Conservation (phyloP, 2,329 filamentous ascomycete genomes). For the Fusarium bulbicola region DNA sequence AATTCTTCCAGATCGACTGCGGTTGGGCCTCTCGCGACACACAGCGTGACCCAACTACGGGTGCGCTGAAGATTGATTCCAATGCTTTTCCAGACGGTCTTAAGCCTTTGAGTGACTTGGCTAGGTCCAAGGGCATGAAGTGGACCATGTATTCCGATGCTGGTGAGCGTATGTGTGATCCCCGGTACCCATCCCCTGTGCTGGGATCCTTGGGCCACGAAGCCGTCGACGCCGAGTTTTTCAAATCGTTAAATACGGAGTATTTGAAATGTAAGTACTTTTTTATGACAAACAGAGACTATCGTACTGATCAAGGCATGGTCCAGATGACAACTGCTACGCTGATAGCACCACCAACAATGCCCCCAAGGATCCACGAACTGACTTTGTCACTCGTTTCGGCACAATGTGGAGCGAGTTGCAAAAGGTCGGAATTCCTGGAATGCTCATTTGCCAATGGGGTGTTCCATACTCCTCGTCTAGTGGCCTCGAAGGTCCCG, state of each 20-base stretch:
- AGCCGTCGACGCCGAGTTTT: background rate
- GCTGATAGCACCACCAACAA: background rate
- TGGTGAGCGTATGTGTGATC: background rate
- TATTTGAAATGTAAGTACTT: background rate
- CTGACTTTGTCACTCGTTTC: background rate
- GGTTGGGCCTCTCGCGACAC: background rate
- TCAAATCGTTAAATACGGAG: background rate
- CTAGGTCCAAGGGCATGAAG: background rate
- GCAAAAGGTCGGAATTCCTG: background rate
- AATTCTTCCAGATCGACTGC: background rate
- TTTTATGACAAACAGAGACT: fast-evolving
- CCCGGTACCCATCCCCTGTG: background rate
- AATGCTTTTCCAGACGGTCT: background rate
- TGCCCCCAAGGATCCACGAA: background rate
- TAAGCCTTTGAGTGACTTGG: background rate
- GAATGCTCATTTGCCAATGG: background rate
- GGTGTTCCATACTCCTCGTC: background rate
- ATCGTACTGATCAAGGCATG: background rate
- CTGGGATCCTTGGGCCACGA: background rate
- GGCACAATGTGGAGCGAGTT: background rate
- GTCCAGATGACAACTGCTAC: background rate
- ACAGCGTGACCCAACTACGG: background rate
- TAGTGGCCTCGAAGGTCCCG: background rate
- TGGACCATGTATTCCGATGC: background rate
- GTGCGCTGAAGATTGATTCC: background rate